Evolutionary conservation across 805 yeast species (phyloP), one percentile per base, ranked within the genome.

Genomic region (Hemisphaericaspora nanyangensis): DNA sequence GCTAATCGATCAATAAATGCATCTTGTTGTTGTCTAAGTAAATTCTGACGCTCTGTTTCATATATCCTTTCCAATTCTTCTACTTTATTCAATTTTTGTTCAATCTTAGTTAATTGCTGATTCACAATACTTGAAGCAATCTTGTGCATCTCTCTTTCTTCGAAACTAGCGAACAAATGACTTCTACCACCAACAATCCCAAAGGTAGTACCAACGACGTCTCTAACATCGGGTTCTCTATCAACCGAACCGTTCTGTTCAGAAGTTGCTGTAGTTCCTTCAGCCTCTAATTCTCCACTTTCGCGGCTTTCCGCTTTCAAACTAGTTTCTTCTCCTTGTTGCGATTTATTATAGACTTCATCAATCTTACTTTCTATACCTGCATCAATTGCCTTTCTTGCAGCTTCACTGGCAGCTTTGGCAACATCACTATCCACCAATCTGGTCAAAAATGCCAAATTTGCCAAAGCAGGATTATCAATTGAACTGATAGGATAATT

Each of bases 391-490:
- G 66, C 68, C 37, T 66, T 66, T 5, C 80, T 71, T 0, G 88
- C 89, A 35, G 80, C 66, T 22, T 55, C 63, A 6, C 95, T 82
- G 25, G 95, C 95, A 8, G 90, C 88, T 40, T 80, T 79, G 0
- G 91, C 96, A 17, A 85, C 85, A 29, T 82, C 83, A 10, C 91
- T 84, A 52, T 91, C 96, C 13, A 89, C 95, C 35, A 90, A 63
- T 28, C 87, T 81, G 0, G 90, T 80, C 61, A 93, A 68, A 60
- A 90, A 93, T 11, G 96, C 82, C 46, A 93, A 74, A n/a, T 95
- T 91, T 27, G 95, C 83, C 67, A 93, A 74, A 3, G 93, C 89
- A 2, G 99, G 99, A 60, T 93, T 93, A 50, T 93, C 98, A 20
- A 82, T 78, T 31, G 87, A 77, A 27, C 87, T 78, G 35, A 86